Evolutionary conservation across 1,284 basidiomycete genomes (phyloP).

Genomic region (Irpex lacteus): DNA sequence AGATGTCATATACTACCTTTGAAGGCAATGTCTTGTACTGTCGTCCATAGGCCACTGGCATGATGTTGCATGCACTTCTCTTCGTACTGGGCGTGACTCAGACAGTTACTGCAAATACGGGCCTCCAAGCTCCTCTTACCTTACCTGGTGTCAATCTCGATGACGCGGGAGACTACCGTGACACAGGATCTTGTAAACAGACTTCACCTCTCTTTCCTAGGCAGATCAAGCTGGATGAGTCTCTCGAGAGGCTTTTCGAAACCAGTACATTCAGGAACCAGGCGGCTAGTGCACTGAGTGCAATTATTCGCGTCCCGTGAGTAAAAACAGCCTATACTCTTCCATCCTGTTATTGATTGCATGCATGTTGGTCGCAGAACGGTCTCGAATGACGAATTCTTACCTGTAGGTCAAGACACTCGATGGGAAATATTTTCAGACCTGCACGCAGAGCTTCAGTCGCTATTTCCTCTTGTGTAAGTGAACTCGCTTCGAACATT

Average conservation of each 20-base stretch:
- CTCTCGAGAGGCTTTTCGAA: not conserved
- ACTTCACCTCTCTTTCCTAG: conserved; percentile 3
- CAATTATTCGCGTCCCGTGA: conserved; percentile 7
- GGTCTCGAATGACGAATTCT: conserved; percentile 27
- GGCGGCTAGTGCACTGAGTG: not conserved
- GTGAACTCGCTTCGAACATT: conserved; percentile 9
- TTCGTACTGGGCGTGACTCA: too few relatives aligned
- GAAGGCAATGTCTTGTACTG: too few relatives aligned
- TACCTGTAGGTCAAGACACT: conserved; percentile 34
- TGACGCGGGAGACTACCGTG: not conserved
- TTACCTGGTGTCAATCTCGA: too few relatives aligned
- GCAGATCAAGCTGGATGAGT: conserved; percentile 1
- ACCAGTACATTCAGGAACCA: not conserved
- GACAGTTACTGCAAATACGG: too few relatives aligned
- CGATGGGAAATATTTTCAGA: conserved; percentile 39
- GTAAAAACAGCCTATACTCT: not conserved
- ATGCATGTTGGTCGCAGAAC: conserved; percentile 17
- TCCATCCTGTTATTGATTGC: not conserved
- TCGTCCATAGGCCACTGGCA: too few relatives aligned
- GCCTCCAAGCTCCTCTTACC: too few relatives aligned
- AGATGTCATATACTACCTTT: too few relatives aligned
- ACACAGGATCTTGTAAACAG: conserved; percentile 2
- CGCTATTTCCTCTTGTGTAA: conserved; percentile 39
- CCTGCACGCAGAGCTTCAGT: conserved; percentile 38
- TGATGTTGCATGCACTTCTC: too few relatives aligned